Evolutionary conservation across 371 early-diverging fungal genomes (phyloP).

Genomic region (Blakeslea trispora): DNA sequence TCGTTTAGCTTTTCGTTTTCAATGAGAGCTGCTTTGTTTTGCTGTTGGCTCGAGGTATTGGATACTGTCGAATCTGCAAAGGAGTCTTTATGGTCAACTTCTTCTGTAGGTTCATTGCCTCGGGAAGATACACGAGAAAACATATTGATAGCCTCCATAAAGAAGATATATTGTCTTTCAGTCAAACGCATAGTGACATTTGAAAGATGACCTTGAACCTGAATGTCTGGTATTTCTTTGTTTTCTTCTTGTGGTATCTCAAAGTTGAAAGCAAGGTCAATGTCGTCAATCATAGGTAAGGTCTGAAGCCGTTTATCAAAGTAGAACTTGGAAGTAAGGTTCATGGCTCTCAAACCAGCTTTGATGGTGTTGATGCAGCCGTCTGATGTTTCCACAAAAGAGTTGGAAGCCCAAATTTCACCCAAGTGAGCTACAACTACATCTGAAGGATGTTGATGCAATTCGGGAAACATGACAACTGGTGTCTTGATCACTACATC

Average conservation of each 20-base stretch:
- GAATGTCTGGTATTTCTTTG: slow-evolving; percentile 34
- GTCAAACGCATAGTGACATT: slow-evolving; percentile 82
- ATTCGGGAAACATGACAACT: slow-evolving; percentile 84
- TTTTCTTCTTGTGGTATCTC: slow-evolving; percentile 30
- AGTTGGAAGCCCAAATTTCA: slow-evolving; percentile 80
- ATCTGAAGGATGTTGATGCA: slow-evolving; percentile 49
- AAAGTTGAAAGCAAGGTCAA: slow-evolving; percentile 74
- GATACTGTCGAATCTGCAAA: background rate
- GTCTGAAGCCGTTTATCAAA: slow-evolving; percentile 45
- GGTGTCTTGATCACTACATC: slow-evolving; percentile 89
- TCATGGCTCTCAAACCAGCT: slow-evolving; percentile 70
- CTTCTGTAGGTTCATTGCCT: slow-evolving; percentile 1
- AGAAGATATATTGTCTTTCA: slow-evolving; percentile 80
- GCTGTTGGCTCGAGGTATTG: background rate
- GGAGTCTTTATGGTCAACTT: background rate
- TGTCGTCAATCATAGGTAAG: slow-evolving; percentile 85
- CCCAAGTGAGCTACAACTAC: slow-evolving; percentile 85
- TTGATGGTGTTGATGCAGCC: slow-evolving; percentile 61
- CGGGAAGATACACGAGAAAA: slow-evolving; percentile 37
- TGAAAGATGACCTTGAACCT: slow-evolving; percentile 66
- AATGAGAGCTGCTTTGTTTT: background rate
- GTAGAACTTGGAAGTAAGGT: slow-evolving; percentile 60
- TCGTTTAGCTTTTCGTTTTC: background rate
- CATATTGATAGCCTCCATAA: slow-evolving; percentile 69
- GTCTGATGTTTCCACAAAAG: slow-evolving; percentile 53